Conservation (phyloP, 805 yeast genomes). For the Blastobotrys attinorum region DNA sequence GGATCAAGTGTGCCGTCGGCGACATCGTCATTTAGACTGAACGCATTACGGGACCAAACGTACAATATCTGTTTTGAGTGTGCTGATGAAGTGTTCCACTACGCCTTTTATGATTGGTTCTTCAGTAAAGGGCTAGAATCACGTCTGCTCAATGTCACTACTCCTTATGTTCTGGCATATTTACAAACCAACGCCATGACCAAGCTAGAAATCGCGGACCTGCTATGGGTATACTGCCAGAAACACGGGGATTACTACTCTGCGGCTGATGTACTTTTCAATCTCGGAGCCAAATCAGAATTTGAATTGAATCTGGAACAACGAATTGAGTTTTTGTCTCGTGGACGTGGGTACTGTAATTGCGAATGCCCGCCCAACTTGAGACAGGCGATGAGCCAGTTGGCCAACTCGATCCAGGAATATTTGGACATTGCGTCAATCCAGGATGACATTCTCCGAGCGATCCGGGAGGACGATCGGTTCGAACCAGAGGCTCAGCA, state of each 20-base stretch:
- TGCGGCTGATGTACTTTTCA: slow-evolving; percentile 77
- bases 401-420: slow-evolving; percentile 65
- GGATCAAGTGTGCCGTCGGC: slow-evolving; percentile 19
- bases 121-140: slow-evolving; percentile 70
- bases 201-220: slow-evolving; percentile 66
- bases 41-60: slow-evolving; percentile 57
- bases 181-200: slow-evolving; percentile 43
- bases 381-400: slow-evolving; percentile 66
- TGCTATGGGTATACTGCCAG: slow-evolving; percentile 85
- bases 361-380: slow-evolving; percentile 70
- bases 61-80: slow-evolving; percentile 67
- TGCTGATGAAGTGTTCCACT: slow-evolving; percentile 81
- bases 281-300: slow-evolving; percentile 57
- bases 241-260: slow-evolving; percentile 67
- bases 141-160: slow-evolving; percentile 67
- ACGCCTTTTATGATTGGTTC: slow-evolving; percentile 88
- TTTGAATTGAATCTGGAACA: slow-evolving; percentile 60
- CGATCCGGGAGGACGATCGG: slow-evolving; percentile 33
- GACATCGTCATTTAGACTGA: slow-evolving; percentile 20
- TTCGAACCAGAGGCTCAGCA: slow-evolving; percentile 38
- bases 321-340: slow-evolving; percentile 79
- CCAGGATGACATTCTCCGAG: slow-evolving; percentile 54
- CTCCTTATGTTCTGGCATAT: slow-evolving; percentile 72
- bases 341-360: slow-evolving; percentile 90
- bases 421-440: slow-evolving; percentile 78